phyloP scores from a whole-genome alignment of 1,284 basidiomycete genomes.

The Pulchroboletus neoregius region DNA sequence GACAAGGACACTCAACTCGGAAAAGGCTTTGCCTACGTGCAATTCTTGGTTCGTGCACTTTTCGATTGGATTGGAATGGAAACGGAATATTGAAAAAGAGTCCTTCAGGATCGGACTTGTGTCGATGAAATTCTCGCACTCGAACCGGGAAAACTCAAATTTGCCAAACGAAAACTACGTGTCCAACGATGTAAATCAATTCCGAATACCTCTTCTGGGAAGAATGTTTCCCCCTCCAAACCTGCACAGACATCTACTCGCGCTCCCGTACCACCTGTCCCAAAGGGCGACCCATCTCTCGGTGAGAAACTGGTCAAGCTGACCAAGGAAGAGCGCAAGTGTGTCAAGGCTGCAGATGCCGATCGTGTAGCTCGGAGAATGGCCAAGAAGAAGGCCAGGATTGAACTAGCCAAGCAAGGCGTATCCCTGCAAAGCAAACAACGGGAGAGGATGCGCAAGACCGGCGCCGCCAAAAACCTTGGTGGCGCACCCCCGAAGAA shows the following conservation, averaged over 20 bases:
- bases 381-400: conserved; percentile 81
- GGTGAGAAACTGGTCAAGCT: conserved; percentile 74
- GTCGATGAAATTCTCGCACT: conserved; percentile 87
- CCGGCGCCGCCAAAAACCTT: conserved; percentile 35
- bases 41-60: conserved; percentile 65
- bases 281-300: conserved; percentile 76
- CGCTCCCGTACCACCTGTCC: conserved; percentile 36
- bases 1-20: conserved; percentile 93
- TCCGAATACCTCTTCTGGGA: conserved; percentile 31
- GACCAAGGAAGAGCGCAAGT: conserved; percentile 84
- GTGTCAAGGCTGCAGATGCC: conserved; percentile 70
- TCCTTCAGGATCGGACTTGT: conserved; percentile 72
- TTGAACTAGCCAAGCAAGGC: conserved; percentile 45
- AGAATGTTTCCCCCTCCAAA: conserved; percentile 15
- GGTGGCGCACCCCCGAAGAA: conserved; percentile 35
- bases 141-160: conserved; percentile 71
- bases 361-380: conserved; percentile 78
- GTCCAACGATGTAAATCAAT: conserved; percentile 78
- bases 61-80: background rate
- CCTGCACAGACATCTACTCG: conserved; percentile 10
- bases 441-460: conserved; percentile 48
- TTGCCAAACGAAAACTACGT: conserved; percentile 85
- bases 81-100: conserved; percentile 3
- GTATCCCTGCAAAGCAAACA: conserved; percentile 40
- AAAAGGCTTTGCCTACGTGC: conserved; percentile 97